Evolutionary conservation across 495 filamentous ascomycete genomes (phyloP).

Genomic region (Saxophila tyrrhenica): DNA sequence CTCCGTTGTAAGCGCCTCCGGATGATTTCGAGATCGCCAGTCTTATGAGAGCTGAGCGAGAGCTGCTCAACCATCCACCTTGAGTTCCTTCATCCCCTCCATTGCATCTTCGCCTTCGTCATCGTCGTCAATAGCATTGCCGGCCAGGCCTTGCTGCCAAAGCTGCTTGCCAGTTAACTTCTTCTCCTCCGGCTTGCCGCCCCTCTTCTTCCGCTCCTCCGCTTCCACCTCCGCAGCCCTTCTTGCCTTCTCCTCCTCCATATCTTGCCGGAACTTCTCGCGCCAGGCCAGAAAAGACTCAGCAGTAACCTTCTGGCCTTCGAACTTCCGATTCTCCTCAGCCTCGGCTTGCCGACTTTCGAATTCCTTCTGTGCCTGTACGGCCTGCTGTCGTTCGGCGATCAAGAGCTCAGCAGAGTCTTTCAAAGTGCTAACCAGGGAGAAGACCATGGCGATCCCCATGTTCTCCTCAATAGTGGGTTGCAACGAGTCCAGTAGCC

Average conservation of each 20-base stretch:
- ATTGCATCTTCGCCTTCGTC: constrained; percentile 54
- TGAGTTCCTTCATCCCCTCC: constrained; percentile 56
- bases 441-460: constrained; percentile 98
- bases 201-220: constrained; percentile 60
- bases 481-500: constrained; percentile 55
- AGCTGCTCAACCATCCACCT: constrained; percentile 39
- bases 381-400: constrained; percentile 50
- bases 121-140: constrained; percentile 64
- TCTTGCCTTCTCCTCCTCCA: constrained; percentile 54
- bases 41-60: neutral
- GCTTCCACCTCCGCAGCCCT: constrained; percentile 59
- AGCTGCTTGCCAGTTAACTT: constrained; percentile 70
- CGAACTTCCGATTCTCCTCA: constrained; percentile 92
- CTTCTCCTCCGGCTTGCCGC: constrained; percentile 52
- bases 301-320: constrained; percentile 72
- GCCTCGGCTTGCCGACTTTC: constrained; percentile 61
- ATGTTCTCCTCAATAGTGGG: constrained; percentile 75
- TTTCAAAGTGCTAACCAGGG: constrained; percentile 73
- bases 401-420: constrained; percentile 77
- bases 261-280: constrained; percentile 63
- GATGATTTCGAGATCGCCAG: too few species aligned
- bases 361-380: constrained; percentile 50
- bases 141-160: constrained; percentile 72
- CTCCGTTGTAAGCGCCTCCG: too few species aligned
- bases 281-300: constrained; percentile 81